Conservation (phyloP, 164 flowering plant species). For the Litsea cubeba region DNA sequence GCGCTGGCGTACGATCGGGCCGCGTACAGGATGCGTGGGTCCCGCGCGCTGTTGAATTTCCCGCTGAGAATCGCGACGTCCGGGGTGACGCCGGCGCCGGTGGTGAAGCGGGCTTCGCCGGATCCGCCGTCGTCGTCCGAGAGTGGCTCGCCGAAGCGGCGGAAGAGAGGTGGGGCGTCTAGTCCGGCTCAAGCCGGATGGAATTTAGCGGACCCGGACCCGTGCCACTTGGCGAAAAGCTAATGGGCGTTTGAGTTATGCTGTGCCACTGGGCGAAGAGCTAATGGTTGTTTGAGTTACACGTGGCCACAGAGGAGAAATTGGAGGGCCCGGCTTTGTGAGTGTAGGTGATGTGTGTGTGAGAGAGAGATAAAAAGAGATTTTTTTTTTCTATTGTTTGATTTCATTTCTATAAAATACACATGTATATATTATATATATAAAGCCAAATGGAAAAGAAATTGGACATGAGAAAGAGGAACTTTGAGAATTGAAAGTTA, state of each 20-base stretch:
- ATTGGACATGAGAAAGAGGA: too few relatives aligned
- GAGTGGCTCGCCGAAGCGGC: conserved; percentile 21
- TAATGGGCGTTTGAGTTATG: not conserved
- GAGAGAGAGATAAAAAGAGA: not conserved
- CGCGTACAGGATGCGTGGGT: conserved; percentile 41
- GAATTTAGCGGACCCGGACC: conserved; percentile 1
- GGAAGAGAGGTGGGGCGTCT: conserved; percentile 11
- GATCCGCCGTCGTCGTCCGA: conserved; percentile 11
- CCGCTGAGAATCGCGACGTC: conserved; percentile 27
- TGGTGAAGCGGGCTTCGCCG: conserved; percentile 8
- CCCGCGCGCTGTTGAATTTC: conserved; percentile 39
- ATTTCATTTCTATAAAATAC: not conserved
- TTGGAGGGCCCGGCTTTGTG: not conserved
- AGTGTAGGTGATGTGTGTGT: not conserved
- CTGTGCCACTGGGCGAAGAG: conserved; percentile 6
- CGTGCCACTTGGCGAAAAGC: conserved; percentile 5
- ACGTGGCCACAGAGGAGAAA: not conserved
- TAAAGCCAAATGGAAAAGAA: too few relatives aligned
- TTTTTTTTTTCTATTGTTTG: not conserved
- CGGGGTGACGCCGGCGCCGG: not conserved
- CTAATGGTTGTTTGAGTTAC: conserved; percentile 4
- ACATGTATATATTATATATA: too few relatives aligned
- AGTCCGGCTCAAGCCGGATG: conserved; percentile 1
- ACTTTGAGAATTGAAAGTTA: too few relatives aligned
- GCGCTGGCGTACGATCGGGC: conserved; percentile 44